Conservation (phyloP, 768 basidiomycete genomes). For the Leccinum disarticulatum region DNA sequence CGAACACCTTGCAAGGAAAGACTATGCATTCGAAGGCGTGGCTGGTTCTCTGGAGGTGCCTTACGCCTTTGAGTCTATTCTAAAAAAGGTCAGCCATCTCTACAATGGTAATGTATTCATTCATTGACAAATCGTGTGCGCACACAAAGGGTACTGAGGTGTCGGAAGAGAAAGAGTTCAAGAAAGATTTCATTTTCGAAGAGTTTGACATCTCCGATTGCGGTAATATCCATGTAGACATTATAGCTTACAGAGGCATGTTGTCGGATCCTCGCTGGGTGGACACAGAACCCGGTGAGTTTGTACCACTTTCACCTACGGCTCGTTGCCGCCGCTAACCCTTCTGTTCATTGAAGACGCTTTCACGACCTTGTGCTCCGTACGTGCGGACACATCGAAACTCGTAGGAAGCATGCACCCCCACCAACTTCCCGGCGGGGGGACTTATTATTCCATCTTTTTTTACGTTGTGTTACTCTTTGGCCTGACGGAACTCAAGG, state of each 20-base stretch:
- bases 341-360: not conserved
- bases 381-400: slow-evolving; percentile 15
- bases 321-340: not conserved
- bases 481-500: slow-evolving; percentile 52
- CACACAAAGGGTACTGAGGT: slow-evolving; percentile 11
- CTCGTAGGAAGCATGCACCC: slow-evolving; percentile 10
- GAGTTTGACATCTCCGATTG: slow-evolving; percentile 16
- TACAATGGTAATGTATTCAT: not conserved
- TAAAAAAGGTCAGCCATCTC: slow-evolving; percentile 6
- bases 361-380: slow-evolving; percentile 12
- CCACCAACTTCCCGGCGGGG: slow-evolving; percentile 10
- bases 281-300: slow-evolving; percentile 10
- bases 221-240: slow-evolving; percentile 16
- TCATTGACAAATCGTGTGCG: not conserved
- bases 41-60: slow-evolving; percentile 12
- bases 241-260: slow-evolving; percentile 10
- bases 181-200: slow-evolving; percentile 13
- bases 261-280: slow-evolving; percentile 8
- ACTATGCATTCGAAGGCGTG: slow-evolving; percentile 9
- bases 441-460: slow-evolving; percentile 15
- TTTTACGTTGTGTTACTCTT: slow-evolving; percentile 46
- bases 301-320: not conserved
- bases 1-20: slow-evolving; percentile 7
- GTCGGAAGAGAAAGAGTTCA: slow-evolving; percentile 17
- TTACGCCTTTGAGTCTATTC: slow-evolving; percentile 11